Evolutionary conservation across 1,139 yeast species (phyloP), one percentile per base, ranked within the genome.

Genomic region (Scheffersomyces insectosa): DNA sequence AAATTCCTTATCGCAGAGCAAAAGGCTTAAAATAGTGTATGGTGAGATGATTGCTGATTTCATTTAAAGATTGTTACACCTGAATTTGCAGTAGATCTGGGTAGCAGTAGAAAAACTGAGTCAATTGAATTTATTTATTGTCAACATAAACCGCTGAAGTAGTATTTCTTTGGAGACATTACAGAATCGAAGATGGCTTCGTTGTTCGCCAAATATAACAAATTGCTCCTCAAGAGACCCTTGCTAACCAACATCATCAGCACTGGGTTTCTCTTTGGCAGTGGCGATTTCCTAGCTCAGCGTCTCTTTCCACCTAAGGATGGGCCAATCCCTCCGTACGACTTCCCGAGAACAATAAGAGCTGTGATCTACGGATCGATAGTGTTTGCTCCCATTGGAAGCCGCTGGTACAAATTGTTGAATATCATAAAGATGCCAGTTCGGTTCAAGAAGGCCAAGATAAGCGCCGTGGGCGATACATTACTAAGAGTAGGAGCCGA

Each of bases 401-500:
- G 65, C 43, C 65, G 55, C 42, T 73, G 79, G 78, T 72, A 70
- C 53, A 63, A 61, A 44, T 40, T 63, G 7, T 50, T 73, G 20
- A 59, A 62, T 15, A 48, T 42, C 13, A 46, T 68, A 11, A 51
- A 52, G 28, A 49, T 49, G 41, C 53, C 60, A 5, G 34, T 31
- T 15, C 15, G 20, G 7, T 14, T 14, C 11, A 31, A n/a, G 20
- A 13, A 31, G 20, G 34, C 34, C 34, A 31, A 31, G 14, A 36
- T 30, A 1, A 33, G 23, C 36, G 12, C 27, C 8, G 20, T n/a
- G 37, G 39, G 48, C 41, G 60, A 67, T 49, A 69, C 79, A 0
- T 29, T 72, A 0, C 56, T 74, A 2, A 65, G 88, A 41, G 90
- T 87, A 11, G 76, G 77, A 0, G 74, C 77, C 4, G 98, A 90